phyloP scores from a whole-genome alignment of 1,139 yeast species.

The Kodamaea derodonti region DNA sequence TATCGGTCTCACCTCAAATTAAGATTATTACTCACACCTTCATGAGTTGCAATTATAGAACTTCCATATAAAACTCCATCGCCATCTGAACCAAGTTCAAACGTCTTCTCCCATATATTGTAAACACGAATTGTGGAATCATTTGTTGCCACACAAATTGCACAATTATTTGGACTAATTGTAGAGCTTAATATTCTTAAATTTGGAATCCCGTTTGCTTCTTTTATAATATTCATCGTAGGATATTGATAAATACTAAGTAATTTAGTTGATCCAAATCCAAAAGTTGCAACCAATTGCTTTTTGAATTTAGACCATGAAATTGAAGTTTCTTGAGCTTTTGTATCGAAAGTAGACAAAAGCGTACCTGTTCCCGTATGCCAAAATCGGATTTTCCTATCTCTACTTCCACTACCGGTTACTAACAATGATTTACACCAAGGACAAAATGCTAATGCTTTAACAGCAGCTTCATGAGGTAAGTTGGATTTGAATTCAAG shows the following conservation, averaged over 20 bases:
- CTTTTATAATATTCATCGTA: conserved; percentile 43
- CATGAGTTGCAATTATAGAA: conserved; percentile 52
- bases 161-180: conserved; percentile 56
- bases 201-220: conserved; percentile 51
- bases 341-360: conserved; percentile 50
- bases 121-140: conserved; percentile 76
- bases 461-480: conserved; percentile 42
- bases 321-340: conserved; percentile 75
- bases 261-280: conserved; percentile 45
- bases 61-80: conserved; percentile 38
- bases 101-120: conserved; percentile 52
- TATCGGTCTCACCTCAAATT: not conserved
- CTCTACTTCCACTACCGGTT: conserved; percentile 44
- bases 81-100: conserved; percentile 3
- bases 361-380: conserved; percentile 75
- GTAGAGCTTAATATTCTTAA: conserved; percentile 64
- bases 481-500: conserved; percentile 46
- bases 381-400: conserved; percentile 67
- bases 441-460: conserved; percentile 44
- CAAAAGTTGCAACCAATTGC: conserved; percentile 76
- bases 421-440: conserved; percentile 40
- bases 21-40: conserved; percentile 38
- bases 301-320: conserved; percentile 65
- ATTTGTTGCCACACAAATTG: conserved; percentile 69
- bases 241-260: conserved; percentile 60